Conservation (phyloP, 2,329 filamentous ascomycete genomes). For the Cladophialophora immunda region DNA sequence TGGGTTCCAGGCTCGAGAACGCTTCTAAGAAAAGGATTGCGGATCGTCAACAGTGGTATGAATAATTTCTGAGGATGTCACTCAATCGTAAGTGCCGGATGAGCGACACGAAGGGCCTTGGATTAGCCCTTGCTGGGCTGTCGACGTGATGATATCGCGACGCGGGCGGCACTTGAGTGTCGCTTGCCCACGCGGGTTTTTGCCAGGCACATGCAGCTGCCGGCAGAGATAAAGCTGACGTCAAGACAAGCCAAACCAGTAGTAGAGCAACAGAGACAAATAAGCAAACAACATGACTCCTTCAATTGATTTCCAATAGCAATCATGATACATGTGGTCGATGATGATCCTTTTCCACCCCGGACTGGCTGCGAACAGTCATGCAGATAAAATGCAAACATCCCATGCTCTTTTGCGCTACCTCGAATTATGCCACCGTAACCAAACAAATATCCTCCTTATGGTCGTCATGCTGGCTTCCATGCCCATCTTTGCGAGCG, state of each 20-base stretch:
- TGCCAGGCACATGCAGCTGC: not conserved
- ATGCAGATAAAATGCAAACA: conserved; percentile 6
- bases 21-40: not conserved
- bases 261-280: not conserved
- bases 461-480: not conserved
- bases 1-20: not conserved
- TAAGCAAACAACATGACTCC: not conserved
- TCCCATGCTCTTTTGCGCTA: not conserved
- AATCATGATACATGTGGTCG: conserved; percentile 12
- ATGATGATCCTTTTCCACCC: conserved; percentile 7
- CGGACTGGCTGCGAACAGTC: conserved; percentile 21
- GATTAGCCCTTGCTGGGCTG: not conserved
- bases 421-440: not conserved
- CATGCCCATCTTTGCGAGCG: not conserved
- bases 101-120: not conserved
- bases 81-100: not conserved
- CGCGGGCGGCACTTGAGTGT: not conserved
- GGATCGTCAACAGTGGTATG: not conserved
- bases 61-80: not conserved
- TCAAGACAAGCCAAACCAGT: not conserved
- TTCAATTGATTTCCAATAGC: conserved; percentile 17
- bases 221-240: not conserved
- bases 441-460: conserved; percentile 5
- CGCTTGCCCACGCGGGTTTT: not conserved
- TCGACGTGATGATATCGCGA: not conserved